Evolutionary conservation across 2,329 filamentous ascomycete species (phyloP), one percentile per base, ranked within the genome.

Genomic region (Cyclaneusma minus): DNA sequence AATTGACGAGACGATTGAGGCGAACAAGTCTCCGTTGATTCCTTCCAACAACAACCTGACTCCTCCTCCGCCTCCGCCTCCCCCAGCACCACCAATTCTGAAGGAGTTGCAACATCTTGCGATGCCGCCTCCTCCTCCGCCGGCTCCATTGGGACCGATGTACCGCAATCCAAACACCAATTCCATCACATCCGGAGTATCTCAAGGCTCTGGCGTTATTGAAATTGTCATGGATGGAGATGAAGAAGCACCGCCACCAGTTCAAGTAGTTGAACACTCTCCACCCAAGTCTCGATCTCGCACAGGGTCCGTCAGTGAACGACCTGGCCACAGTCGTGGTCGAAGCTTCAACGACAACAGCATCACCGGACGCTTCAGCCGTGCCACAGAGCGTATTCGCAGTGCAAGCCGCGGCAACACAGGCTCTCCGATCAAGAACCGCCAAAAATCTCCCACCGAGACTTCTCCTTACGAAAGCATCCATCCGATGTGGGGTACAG

Each of bases 171-270:
- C 37, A n/a, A 47, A 47, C 24, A 47, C 44, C 4, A 41, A 45
- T 18, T 16, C 8, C 24, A 26, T 10, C 24, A 28, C 17, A 12
- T 48, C 46, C 3, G 41, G 46, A 8, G 40, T 51, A 23, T 60
- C 23, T 55, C 59, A 34, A 46, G 58, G 56, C 6, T 62, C 64
- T 0, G 68, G 63, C 4, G 62, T 68, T 41, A 73, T 76, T 35
- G 69, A 76, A 44, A 70, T 76, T 33, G 67, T 76, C 25, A 70
- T 71, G 62, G 68, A 75, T 35, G 65, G 70, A 3, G 64, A 69
- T 5, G 58, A 64, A 6, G 38, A 43, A 18, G 40, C 51, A 2
- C 60, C 56, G 4, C 58, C 54, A 13, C 27, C 35, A 18, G 24
- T 17, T 16, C 26, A 21, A 27, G 16, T 16, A 25, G 12, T 7